Evolutionary conservation across 768 basidiomycete genomes (phyloP), one percentile per base, ranked within the genome.

Genomic region (Boletus pseudo-olivaceus): DNA sequence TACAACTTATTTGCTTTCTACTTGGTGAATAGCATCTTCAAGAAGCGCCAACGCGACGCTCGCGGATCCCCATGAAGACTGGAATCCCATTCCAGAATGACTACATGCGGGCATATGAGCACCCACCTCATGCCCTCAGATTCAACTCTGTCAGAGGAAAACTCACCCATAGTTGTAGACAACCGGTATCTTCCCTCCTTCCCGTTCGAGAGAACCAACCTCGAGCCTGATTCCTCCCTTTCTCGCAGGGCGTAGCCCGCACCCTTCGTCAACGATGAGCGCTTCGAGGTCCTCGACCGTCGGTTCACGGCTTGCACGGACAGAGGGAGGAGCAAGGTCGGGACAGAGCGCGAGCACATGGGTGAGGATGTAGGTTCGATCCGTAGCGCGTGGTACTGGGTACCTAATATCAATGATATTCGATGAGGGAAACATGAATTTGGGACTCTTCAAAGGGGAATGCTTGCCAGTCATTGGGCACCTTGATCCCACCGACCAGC

Each of bases 201-300:
- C 58, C 14, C 58, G 61, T 11, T 71, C 70, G 23, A 77, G 59
- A 72, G 70, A 76, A 34, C 78, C 79, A 0, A 67, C 66, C 38
- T 81, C 84, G 2, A 89, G 69, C 26, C 87, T 70, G 32, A 90
- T 75, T 0, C 88, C 88, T n/a, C 83, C 85, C 38, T 80, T 82
- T 51, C 90, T 72, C 1, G 70, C 79, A 1, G 89, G 90, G 4
- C 88, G 75, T 44, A 91, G 68, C 3, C 90, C 90, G 59, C 80
- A 79, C 3, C 81, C 80, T 54, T 79, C 76, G 34, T 78, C 78
- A 6, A 81, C 62, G 33, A 82, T 71, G 33, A 81, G 72, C 2
- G 76, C 68, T 38, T 75, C 66, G 2, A 84, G 58, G 56, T 84
- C 82, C 7, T 80, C 76, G 8, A 82, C 43, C 0, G 74, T 80